These are phyloP conservation scores for Trichoderma sp. DNA, from an alignment of 2,329 filamentous ascomycete genomes.

Conservation along the genomic window DNA sequence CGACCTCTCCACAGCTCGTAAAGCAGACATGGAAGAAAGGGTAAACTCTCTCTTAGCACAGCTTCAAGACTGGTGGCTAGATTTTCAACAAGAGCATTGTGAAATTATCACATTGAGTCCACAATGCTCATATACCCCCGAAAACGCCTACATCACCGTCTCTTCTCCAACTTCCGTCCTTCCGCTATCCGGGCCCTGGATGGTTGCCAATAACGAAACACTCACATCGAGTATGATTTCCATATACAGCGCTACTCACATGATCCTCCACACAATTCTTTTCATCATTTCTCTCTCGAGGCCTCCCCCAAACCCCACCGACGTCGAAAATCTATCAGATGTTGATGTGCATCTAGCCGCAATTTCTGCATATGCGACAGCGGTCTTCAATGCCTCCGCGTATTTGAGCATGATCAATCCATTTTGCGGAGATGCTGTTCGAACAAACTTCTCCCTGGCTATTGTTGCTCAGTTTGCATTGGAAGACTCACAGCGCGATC, in stretches of 20 bases:
- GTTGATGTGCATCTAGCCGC: neutral
- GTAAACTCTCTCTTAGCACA: neutral
- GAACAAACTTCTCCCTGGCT: neutral
- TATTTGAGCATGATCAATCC: conserved; percentile 6
- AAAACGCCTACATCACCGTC: neutral
- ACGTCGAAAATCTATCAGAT: neutral
- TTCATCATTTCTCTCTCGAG: conserved; percentile 1
- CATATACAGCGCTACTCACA: neutral
- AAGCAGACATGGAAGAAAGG: neutral
- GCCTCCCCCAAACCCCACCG: neutral
- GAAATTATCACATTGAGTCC: neutral
- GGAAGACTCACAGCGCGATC: conserved; percentile 9
- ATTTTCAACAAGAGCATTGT: neutral
- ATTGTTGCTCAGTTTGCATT: conserved; percentile 8
- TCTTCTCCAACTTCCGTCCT: neutral
- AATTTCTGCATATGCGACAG: neutral
- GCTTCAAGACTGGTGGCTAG: neutral
- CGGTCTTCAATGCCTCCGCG: neutral
- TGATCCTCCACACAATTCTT: conserved; percentile 8
- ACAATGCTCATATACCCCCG: neutral
- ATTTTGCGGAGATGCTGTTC: conserved; percentile 5
- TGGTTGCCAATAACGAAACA: conserved; percentile 3
- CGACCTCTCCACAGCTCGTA: conserved; percentile 8
- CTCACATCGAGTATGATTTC: conserved; percentile 6
- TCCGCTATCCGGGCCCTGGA: neutral